Percentiles rank a stretch among this genome's conserved stretches.
These are phyloP conservation scores for Ganoderma lucidum DNA, from an alignment of 1,284 basidiomycete species.

Conservation along the genomic window DNA sequence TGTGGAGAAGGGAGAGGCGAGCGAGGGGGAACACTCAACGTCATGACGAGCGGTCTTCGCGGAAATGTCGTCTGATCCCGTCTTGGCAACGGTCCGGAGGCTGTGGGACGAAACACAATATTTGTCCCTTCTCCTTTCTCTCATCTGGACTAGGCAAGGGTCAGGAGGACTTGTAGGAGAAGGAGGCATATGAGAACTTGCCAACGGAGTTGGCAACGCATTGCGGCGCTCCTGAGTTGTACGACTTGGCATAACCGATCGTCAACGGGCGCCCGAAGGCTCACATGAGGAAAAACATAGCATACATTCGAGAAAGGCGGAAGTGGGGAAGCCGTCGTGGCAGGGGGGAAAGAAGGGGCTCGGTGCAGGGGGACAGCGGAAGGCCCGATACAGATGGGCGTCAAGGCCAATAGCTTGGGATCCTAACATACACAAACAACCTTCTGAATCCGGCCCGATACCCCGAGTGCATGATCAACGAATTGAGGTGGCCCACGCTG, in stretches of 20 bases:
- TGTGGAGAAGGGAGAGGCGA: background rate
- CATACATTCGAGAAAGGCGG: background rate
- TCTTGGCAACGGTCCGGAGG: background rate
- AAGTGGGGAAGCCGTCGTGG: background rate
- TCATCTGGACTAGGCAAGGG: background rate
- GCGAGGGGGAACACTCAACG: background rate
- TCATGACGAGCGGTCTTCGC: background rate
- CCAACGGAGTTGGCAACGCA: background rate
- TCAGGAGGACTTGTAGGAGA: background rate
- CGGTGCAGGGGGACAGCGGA: background rate
- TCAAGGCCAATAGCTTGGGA: background rate
- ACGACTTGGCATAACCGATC: background rate
- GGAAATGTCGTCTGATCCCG: background rate
- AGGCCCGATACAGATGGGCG: background rate
- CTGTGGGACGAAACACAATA: background rate
- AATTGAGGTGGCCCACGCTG: too few species aligned
- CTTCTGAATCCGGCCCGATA: background rate
- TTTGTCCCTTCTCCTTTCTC: background rate
- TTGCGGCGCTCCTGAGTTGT: background rate
- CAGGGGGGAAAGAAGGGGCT: background rate
- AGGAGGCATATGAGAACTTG: background rate
- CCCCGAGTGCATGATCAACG: too few species aligned
- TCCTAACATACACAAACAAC: constrained; percentile 1
- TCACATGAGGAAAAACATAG: background rate
- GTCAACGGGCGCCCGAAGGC: background rate